Conservation (phyloP, 257 asterid genomes). For the Cinchona pubescens region DNA sequence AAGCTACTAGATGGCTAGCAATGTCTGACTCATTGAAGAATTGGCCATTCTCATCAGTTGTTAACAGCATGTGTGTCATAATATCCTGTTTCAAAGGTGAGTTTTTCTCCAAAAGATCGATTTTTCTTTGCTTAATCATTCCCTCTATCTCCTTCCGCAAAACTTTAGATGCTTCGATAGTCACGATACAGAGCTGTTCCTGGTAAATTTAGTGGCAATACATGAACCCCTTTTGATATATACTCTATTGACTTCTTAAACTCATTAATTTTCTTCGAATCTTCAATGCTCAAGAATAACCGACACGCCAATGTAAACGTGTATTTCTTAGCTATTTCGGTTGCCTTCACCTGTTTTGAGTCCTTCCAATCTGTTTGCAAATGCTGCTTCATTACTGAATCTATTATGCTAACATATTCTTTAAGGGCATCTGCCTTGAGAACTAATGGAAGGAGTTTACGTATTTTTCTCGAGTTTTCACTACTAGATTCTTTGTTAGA, state of each 20-base stretch:
- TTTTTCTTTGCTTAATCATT: slow-evolving; percentile 11
- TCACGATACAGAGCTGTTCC: slow-evolving; percentile 17
- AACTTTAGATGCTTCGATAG: neutral
- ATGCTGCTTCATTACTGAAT: slow-evolving; percentile 12
- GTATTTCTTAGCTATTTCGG: too few species aligned
- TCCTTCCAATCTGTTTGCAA: neutral
- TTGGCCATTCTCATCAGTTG: slow-evolving; percentile 14
- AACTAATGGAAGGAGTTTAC: slow-evolving; percentile 9
- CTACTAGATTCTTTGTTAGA: slow-evolving; percentile 1
- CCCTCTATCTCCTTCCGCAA: slow-evolving; percentile 14
- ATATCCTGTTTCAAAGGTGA: neutral
- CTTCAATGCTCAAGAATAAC: slow-evolving; percentile 20
- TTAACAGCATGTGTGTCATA: neutral
- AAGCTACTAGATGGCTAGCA: slow-evolving; percentile 1
- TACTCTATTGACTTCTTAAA: too few species aligned
- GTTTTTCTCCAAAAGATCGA: neutral
- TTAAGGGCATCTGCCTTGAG: slow-evolving; percentile 8
- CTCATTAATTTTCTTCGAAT: neutral
- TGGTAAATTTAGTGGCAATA: slow-evolving; percentile 6
- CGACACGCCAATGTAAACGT: slow-evolving; percentile 8
- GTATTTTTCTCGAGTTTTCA: slow-evolving; percentile 6
- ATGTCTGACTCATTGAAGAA: slow-evolving; percentile 15
- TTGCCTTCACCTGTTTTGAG: too few species aligned
- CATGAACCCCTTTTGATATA: neutral
- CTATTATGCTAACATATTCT: slow-evolving; percentile 18